These are phyloP conservation scores for Cinnamomum chago DNA, from an alignment of 164 flowering plant species.

Conservation along the genomic window DNA sequence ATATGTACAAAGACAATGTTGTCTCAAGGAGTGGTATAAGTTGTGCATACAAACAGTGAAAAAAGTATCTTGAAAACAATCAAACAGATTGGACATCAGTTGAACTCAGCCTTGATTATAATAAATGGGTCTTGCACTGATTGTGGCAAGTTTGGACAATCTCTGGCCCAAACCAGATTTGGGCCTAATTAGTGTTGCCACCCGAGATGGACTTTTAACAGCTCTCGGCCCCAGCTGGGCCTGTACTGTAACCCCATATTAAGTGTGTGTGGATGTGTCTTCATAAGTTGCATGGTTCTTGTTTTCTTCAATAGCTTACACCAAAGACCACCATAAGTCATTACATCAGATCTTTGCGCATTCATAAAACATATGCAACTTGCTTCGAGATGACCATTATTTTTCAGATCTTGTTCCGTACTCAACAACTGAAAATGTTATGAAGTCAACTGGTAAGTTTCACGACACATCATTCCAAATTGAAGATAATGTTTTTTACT, in stretches of 20 bases:
- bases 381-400: not conserved
- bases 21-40: too few species aligned
- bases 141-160: too few species aligned
- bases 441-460: not conserved
- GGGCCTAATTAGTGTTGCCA: not conserved
- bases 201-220: not conserved
- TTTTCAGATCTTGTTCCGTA: not conserved
- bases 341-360: not conserved
- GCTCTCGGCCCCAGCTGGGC: not conserved
- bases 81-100: too few species aligned
- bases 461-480: not conserved
- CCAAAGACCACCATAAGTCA: too few species aligned
- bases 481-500: too few species aligned
- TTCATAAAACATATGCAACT: not conserved
- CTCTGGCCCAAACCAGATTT: too few species aligned
- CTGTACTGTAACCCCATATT: not conserved
- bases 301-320: not conserved
- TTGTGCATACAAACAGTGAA: too few species aligned
- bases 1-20: too few species aligned
- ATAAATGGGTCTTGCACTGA: too few species aligned
- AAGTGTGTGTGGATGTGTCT: not conserved
- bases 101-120: too few species aligned
- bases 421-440: not conserved
- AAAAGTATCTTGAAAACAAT: too few species aligned
- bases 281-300: not conserved